These are phyloP conservation scores for Zygoascus sp. DNA, from an alignment of 1,139 yeast genomes.

Conservation along the genomic window DNA sequence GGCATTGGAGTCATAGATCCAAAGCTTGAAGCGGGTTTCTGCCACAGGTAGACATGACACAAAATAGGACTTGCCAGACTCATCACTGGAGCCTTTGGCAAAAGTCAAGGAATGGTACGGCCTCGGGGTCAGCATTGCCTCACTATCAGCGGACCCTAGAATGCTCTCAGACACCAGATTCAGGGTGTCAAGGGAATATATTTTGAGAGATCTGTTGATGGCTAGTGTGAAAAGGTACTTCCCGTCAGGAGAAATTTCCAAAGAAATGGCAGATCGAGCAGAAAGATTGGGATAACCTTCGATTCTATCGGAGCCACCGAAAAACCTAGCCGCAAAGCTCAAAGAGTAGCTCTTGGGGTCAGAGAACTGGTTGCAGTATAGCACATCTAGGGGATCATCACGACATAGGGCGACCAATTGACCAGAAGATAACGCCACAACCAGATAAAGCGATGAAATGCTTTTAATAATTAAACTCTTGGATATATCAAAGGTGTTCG, in stretches of 20 bases:
- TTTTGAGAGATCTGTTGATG: conserved; percentile 28
- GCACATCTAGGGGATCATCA: conserved; percentile 25
- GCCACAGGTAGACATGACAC: conserved; percentile 2
- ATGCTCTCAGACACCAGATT: conserved; percentile 16
- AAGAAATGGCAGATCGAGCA: conserved; percentile 26
- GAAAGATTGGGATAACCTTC: conserved; percentile 32
- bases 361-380: conserved; percentile 20
- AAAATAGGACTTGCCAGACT: neutral
- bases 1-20: conserved; percentile 29
- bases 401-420: conserved; percentile 50
- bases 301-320: conserved; percentile 26
- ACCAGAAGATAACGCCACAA: conserved; percentile 69
- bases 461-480: conserved; percentile 54
- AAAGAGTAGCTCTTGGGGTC: conserved; percentile 21
- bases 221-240: conserved; percentile 26
- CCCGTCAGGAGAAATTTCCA: conserved; percentile 19
- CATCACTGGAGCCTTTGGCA: neutral
- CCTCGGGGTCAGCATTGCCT: neutral
- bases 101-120: conserved; percentile 2
- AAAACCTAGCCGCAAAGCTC: conserved; percentile 12
- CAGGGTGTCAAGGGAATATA: conserved; percentile 30
- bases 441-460: conserved; percentile 40
- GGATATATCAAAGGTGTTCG: conserved; percentile 70
- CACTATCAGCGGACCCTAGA: conserved; percentile 7
- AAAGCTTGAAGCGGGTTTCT: conserved; percentile 37